Evolutionary conservation across 495 filamentous ascomycete species (phyloP).

Genomic region (Haplographium delicatum): DNA sequence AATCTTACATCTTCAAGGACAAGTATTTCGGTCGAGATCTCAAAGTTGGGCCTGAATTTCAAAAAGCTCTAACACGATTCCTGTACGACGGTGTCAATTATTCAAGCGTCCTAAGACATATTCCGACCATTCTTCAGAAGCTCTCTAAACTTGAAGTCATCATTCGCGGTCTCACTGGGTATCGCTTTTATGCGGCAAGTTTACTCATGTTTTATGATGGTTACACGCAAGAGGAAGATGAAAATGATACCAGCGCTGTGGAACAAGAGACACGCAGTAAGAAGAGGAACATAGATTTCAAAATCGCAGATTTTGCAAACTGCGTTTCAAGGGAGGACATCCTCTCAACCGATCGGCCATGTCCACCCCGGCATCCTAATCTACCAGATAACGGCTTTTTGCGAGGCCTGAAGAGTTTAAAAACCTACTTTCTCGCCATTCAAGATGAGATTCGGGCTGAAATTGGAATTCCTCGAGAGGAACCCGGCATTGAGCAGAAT

Average conservation of each 20-base stretch:
- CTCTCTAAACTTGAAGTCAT: conserved; percentile 75
- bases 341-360: conserved; percentile 52
- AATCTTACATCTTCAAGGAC: conserved; percentile 85
- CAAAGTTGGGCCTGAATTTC: conserved; percentile 85
- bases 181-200: conserved; percentile 94
- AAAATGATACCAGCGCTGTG: conserved; percentile 41
- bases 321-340: conserved; percentile 85
- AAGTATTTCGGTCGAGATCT: conserved; percentile 94
- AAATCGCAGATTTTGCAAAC: conserved; percentile 98
- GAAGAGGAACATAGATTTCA: conserved; percentile 69
- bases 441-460: conserved; percentile 58
- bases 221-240: conserved; percentile 44
- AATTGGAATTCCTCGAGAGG: conserved; percentile 4
- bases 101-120: conserved; percentile 71
- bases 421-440: conserved; percentile 83
- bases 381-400: conserved; percentile 88
- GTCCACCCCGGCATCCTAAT: conserved; percentile 74
- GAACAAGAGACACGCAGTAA: conserved; percentile 35
- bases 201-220: conserved; percentile 93
- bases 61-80: conserved; percentile 81
- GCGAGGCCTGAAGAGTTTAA: conserved; percentile 72
- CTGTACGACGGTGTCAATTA: conserved; percentile 86
- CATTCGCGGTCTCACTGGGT: conserved; percentile 70
- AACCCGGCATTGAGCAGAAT: background rate
- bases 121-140: conserved; percentile 81